Conservation (phyloP, 208 protist genomes). For the Tetramitus jugosus region DNA sequence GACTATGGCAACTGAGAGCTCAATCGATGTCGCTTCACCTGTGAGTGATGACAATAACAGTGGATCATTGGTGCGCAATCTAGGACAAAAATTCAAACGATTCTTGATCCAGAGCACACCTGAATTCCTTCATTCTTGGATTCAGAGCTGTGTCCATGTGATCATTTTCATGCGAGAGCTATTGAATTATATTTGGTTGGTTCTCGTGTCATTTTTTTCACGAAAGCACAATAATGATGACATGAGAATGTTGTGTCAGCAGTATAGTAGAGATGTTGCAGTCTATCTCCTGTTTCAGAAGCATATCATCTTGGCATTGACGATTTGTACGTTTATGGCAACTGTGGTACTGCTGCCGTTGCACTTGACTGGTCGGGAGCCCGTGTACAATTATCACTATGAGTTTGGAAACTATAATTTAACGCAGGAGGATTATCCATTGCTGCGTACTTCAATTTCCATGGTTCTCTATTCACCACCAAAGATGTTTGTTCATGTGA, state of each 20-base stretch:
- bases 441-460: neutral
- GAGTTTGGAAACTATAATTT: neutral
- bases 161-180: neutral
- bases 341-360: neutral
- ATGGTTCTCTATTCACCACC: neutral
- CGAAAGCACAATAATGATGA: neutral
- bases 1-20: no score
- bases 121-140: no score
- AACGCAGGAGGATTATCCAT: neutral
- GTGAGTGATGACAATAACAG: no score
- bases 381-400: neutral
- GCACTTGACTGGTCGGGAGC: neutral
- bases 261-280: constrained; percentile 8
- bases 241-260: neutral
- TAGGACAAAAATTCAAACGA: no score
- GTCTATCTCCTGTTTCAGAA: constrained; percentile 7
- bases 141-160: no score
- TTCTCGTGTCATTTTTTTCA: constrained; percentile 5
- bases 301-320: neutral
- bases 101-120: no score
- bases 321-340: neutral
- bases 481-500: neutral
- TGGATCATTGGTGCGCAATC: no score
- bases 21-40: no score
- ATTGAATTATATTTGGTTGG: neutral